phyloP scores from a whole-genome alignment of 371 early-diverging fungal genomes.

The Rhizomucor miehei region DNA sequence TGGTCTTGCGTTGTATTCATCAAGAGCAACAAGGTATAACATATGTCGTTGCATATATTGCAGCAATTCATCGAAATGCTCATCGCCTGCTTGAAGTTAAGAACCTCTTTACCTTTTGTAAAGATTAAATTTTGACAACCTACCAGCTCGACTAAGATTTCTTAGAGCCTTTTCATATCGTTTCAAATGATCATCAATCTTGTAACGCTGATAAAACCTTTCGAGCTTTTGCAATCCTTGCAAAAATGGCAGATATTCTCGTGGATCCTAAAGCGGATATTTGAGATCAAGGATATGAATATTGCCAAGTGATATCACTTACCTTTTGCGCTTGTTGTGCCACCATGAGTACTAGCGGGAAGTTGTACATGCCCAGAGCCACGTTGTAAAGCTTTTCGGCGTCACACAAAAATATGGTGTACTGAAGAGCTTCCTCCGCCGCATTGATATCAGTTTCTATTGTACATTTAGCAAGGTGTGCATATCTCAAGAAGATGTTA shows the following conservation, averaged over 20 bases:
- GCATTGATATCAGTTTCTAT: conserved; percentile 46
- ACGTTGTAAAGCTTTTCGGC: conserved; percentile 86
- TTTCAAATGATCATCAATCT: conserved; percentile 85
- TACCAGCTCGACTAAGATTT: conserved; percentile 67
- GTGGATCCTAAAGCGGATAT: conserved; percentile 66
- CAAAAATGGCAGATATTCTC: conserved; percentile 92
- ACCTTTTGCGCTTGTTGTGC: conserved; percentile 91
- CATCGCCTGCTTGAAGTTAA: conserved; percentile 32
- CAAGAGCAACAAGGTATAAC: conserved; percentile 64
- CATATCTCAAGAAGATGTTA: conserved; percentile 17
- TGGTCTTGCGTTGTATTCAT: conserved; percentile 48
- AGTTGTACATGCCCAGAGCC: conserved; percentile 94
- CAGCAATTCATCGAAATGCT: conserved; percentile 65
- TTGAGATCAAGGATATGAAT: neutral
- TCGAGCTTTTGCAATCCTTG: conserved; percentile 74
- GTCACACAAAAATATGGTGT: conserved; percentile 88
- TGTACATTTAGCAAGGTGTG: conserved; percentile 32
- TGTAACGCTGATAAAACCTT: conserved; percentile 75
- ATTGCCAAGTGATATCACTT: neutral
- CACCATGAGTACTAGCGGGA: conserved; percentile 87
- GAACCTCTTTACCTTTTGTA: neutral
- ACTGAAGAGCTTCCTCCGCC: conserved; percentile 86
- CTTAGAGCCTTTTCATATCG: conserved; percentile 67
- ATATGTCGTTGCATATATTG: conserved; percentile 63
- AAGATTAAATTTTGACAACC: neutral